These are phyloP conservation scores for Trichoderma sp. DNA, from an alignment of 2,329 filamentous ascomycete genomes.

Conservation along the genomic window DNA sequence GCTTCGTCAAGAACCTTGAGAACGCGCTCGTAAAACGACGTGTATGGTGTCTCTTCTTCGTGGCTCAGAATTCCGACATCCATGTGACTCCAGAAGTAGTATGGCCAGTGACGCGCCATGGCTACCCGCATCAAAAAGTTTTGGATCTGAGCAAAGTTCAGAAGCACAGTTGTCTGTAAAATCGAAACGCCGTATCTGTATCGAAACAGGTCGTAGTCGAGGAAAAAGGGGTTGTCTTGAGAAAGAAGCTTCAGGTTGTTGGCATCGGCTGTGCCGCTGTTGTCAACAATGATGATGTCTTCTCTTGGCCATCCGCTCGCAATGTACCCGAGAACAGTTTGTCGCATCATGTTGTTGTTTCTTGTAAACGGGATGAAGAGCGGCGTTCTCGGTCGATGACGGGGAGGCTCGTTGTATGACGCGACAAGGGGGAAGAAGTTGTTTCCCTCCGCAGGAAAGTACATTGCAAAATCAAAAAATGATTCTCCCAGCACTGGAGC, in stretches of 20 bases:
- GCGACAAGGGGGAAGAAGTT: slow-evolving; percentile 17
- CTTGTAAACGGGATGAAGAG: slow-evolving; percentile 15
- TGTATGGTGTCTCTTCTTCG: slow-evolving; percentile 5
- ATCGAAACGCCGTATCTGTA: slow-evolving; percentile 18
- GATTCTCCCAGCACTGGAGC: neutral
- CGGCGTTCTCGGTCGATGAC: slow-evolving; percentile 13
- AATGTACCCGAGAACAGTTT: slow-evolving; percentile 11
- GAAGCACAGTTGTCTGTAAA: slow-evolving; percentile 8
- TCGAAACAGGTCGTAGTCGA: slow-evolving; percentile 13
- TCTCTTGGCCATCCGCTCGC: slow-evolving; percentile 12
- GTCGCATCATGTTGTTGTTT: slow-evolving; percentile 15
- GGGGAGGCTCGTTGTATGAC: slow-evolving; percentile 15
- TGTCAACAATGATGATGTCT: slow-evolving; percentile 16
- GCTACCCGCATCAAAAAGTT: slow-evolving; percentile 5
- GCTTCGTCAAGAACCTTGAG: slow-evolving; percentile 6
- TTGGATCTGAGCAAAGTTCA: slow-evolving; percentile 14
- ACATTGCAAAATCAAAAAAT: slow-evolving; percentile 1
- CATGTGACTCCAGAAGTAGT: slow-evolving; percentile 18
- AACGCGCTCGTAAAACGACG: slow-evolving; percentile 5
- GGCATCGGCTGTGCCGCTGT: slow-evolving; percentile 13
- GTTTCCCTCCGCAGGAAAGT: slow-evolving; percentile 10
- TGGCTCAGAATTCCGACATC: slow-evolving; percentile 11
- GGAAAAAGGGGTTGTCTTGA: slow-evolving; percentile 5
- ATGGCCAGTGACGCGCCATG: slow-evolving; percentile 9
- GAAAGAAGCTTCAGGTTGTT: slow-evolving; percentile 7